A percentile compares a stretch with the other conserved stretches of the same genome.
phyloP scores from a whole-genome alignment of 1,139 yeast genomes.

The Debaryomyces sp. region DNA sequence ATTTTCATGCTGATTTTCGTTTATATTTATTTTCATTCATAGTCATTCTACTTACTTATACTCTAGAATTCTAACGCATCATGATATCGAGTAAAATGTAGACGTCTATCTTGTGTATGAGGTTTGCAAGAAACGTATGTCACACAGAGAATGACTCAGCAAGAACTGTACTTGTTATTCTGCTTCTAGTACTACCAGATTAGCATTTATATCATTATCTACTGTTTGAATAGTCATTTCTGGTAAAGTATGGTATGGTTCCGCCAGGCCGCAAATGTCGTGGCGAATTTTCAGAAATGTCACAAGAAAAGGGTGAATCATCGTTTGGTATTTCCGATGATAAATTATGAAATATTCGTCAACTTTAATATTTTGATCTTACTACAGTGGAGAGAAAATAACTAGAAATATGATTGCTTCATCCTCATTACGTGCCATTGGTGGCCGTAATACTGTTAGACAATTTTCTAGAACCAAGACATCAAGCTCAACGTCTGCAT shows the following conservation, averaged over 20 bases:
- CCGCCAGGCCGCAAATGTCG: conserved; percentile 6
- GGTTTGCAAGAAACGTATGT: too few species aligned
- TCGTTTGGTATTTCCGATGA: neutral
- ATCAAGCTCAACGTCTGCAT: conserved; percentile 80
- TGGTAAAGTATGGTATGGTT: too few species aligned
- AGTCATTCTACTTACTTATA: too few species aligned
- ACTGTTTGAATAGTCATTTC: too few species aligned
- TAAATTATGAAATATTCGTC: conserved; percentile 1
- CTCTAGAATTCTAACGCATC: neutral
- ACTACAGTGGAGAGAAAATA: neutral
- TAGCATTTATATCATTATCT: too few species aligned
- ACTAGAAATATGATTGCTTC: conserved; percentile 3
- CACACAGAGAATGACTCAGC: too few species aligned
- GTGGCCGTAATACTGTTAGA: conserved; percentile 7
- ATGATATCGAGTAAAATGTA: neutral
- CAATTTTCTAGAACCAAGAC: conserved; percentile 25
- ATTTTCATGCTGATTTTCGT: neutral
- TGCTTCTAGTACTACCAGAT: too few species aligned
- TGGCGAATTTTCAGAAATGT: neutral
- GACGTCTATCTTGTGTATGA: neutral
- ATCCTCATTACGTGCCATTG: conserved; percentile 6
- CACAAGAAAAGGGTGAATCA: conserved; percentile 5
- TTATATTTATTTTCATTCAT: too few species aligned
- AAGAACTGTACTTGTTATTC: too few species aligned
- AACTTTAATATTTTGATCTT: neutral